Evolutionary conservation across 2,329 filamentous ascomycete species (phyloP).

Genomic region (Fusarium protoensiforme): DNA sequence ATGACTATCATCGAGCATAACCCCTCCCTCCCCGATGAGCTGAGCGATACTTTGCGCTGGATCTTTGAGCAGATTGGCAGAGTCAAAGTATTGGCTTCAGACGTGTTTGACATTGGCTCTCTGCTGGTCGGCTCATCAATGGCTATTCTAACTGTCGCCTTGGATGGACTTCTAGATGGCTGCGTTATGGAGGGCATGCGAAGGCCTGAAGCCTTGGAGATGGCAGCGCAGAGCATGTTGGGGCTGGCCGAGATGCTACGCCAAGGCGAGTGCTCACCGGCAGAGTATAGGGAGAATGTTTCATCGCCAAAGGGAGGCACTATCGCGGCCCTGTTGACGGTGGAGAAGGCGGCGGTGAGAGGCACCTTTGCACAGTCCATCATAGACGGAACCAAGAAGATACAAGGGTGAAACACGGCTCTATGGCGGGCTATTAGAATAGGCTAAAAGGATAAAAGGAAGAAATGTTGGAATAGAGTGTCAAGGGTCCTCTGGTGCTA

Average conservation of each 20-base stretch:
- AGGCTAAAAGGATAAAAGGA: not conserved
- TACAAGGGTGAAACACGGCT: not conserved
- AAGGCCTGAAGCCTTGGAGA: constrained; percentile 9
- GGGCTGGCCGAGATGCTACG: constrained; percentile 10
- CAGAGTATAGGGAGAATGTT: constrained; percentile 6
- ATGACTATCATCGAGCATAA: constrained; percentile 14
- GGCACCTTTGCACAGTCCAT: constrained; percentile 3
- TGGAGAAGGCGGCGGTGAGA: constrained; percentile 12
- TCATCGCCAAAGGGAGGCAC: constrained; percentile 9
- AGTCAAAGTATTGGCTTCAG: constrained; percentile 5
- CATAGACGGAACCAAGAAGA: not conserved
- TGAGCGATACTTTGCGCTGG: constrained; percentile 3
- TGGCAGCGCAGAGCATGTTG: constrained; percentile 6
- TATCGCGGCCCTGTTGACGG: constrained; percentile 2
- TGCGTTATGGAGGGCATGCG: constrained; percentile 10
- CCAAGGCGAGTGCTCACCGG: not conserved
- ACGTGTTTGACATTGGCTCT: constrained; percentile 12
- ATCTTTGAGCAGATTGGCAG: constrained; percentile 10
- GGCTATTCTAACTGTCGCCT: constrained; percentile 4
- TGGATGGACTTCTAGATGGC: constrained; percentile 12
- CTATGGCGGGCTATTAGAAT: not conserved
- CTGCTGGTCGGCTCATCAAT: constrained; percentile 10
- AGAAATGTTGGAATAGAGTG: not conserved
- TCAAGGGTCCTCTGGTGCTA: not conserved
- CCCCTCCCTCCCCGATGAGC: not conserved